Percentiles rank a stretch among this genome's conserved stretches.
Evolutionary conservation across 1,284 basidiomycete species (phyloP).

Genomic region (Boletus mariae): DNA sequence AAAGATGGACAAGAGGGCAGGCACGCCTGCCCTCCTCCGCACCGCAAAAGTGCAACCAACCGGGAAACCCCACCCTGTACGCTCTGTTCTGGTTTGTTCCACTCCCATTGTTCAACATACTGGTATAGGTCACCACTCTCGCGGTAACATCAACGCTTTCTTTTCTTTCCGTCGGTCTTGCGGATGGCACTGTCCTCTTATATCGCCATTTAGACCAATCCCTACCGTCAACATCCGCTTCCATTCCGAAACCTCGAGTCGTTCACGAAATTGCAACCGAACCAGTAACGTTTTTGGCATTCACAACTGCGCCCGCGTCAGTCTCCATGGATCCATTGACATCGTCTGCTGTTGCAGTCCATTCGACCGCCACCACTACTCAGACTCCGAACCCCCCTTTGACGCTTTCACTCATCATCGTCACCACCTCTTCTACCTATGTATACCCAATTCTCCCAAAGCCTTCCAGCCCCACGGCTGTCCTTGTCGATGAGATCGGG

Average conservation of each 20-base stretch:
- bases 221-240: slow-evolving; percentile 64
- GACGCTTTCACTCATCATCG: slow-evolving; percentile 75
- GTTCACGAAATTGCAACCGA: slow-evolving; percentile 80
- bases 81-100: slow-evolving; percentile 18
- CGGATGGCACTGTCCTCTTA: slow-evolving; percentile 91
- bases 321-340: slow-evolving; percentile 26
- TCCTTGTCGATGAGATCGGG: slow-evolving; percentile 83
- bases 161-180: slow-evolving; percentile 87
- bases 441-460: slow-evolving; percentile 76
- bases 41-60: slow-evolving; percentile 76
- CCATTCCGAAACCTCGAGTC: slow-evolving; percentile 76
- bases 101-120: slow-evolving; percentile 3
- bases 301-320: slow-evolving; percentile 56
- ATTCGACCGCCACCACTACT: slow-evolving; percentile 4
- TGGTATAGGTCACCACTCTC: slow-evolving; percentile 68
- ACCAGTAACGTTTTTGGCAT: slow-evolving; percentile 89
- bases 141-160: slow-evolving; percentile 79
- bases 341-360: neutral
- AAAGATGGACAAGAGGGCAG: slow-evolving; percentile 69
- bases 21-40: slow-evolving; percentile 66
- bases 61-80: slow-evolving; percentile 78
- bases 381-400: slow-evolving; percentile 20
- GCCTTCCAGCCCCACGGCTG: slow-evolving; percentile 64
- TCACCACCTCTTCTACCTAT: slow-evolving; percentile 81
- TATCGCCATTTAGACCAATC: slow-evolving; percentile 91